These are phyloP conservation scores for Ceratocystis lukuohia DNA, from an alignment of 2,329 filamentous ascomycete species.

Conservation along the genomic window DNA sequence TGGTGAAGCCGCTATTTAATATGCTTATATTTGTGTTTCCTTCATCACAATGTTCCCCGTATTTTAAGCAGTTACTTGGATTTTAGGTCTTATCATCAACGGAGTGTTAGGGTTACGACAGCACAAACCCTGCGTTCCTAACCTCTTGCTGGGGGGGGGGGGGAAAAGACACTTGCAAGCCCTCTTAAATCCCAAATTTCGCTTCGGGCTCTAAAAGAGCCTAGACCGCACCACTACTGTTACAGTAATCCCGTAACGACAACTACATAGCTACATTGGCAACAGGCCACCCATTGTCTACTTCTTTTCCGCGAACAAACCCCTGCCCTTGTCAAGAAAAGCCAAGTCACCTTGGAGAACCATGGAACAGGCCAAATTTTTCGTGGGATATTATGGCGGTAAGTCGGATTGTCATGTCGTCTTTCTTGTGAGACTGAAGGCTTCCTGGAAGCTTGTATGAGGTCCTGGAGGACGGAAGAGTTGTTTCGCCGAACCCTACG, in stretches of 20 bases:
- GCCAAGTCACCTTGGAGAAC: too few relatives aligned
- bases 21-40: not conserved
- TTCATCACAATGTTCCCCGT: not conserved
- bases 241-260: not conserved
- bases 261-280: not conserved
- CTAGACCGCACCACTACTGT: not conserved
- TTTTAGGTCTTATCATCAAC: not conserved
- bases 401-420: too few relatives aligned
- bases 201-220: not conserved
- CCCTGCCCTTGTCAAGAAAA: too few relatives aligned
- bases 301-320: not conserved
- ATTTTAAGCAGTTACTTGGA: too few relatives aligned
- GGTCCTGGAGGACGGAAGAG: too few relatives aligned
- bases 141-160: too few relatives aligned
- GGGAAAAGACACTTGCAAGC: too few relatives aligned
- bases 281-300: not conserved
- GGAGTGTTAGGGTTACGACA: not conserved
- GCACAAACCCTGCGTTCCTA: not conserved
- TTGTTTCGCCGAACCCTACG: too few relatives aligned
- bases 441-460: too few relatives aligned
- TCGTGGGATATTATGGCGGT: too few relatives aligned
- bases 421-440: too few relatives aligned
- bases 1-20: not conserved
- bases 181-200: not conserved
- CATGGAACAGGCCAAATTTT: too few relatives aligned